Conservation (phyloP, 2,329 filamentous ascomycete genomes). For the Colletotrichum karsti region DNA sequence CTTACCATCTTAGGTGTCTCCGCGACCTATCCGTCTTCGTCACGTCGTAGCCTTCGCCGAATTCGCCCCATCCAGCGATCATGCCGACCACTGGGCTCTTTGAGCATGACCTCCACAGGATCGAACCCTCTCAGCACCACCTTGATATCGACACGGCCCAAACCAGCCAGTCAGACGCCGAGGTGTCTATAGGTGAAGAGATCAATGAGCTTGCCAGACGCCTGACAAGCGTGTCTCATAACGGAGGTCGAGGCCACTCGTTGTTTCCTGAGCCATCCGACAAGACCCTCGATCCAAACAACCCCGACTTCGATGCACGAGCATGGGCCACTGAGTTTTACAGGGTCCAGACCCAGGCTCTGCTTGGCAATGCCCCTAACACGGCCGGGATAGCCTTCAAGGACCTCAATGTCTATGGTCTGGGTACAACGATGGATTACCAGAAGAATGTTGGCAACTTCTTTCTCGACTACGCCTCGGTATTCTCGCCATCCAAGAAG, state of each 20-base stretch:
- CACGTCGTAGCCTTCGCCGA: too few species aligned
- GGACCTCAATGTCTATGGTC: conserved; percentile 52
- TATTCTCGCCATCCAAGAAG: conserved; percentile 38
- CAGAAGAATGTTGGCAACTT: conserved; percentile 52
- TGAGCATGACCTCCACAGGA: not conserved
- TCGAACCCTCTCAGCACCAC: too few species aligned
- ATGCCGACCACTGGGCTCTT: conserved; percentile 5
- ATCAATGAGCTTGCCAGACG: conserved; percentile 38
- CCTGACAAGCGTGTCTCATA: conserved; percentile 34
- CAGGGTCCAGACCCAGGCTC: conserved; percentile 32
- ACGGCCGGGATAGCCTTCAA: conserved; percentile 50
- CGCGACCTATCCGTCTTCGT: too few species aligned
- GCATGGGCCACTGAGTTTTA: conserved; percentile 52
- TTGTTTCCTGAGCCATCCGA: conserved; percentile 36
- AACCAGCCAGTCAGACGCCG: not conserved
- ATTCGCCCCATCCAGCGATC: not conserved
- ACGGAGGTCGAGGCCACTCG: conserved; percentile 34
- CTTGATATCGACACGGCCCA: not conserved
- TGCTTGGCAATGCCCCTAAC: conserved; percentile 36
- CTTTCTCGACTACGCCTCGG: conserved; percentile 33
- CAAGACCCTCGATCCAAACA: conserved; percentile 46
- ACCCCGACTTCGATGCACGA: conserved; percentile 48
- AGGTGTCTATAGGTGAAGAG: conserved; percentile 7
- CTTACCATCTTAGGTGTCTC: too few species aligned
- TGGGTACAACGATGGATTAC: conserved; percentile 49